phyloP scores from a whole-genome alignment of 2,329 filamentous ascomycete genomes.

The Fusarium sulawesiense region DNA sequence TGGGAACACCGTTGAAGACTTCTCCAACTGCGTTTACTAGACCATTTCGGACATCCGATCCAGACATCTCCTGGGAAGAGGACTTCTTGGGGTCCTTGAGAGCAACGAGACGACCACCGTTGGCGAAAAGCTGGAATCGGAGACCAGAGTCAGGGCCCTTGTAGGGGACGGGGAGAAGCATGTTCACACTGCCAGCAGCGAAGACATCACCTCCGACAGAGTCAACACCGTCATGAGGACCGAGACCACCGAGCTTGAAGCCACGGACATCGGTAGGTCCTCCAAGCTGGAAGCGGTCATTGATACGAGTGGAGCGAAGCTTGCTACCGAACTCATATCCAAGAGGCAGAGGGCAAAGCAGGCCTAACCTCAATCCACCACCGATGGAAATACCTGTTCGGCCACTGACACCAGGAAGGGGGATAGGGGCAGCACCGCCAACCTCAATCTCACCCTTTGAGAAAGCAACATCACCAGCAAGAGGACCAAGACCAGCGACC shows the following conservation, averaged over 20 bases:
- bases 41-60: conserved; percentile 61
- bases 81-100: conserved; percentile 70
- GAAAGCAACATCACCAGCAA: conserved; percentile 92
- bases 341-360: conserved; percentile 83
- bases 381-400: conserved; percentile 85
- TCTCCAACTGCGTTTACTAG: conserved; percentile 74
- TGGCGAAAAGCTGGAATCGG: conserved; percentile 89
- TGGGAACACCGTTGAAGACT: conserved; percentile 80
- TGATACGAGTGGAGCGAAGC: conserved; percentile 79
- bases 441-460: conserved; percentile 91
- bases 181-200: conserved; percentile 86
- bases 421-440: conserved; percentile 78
- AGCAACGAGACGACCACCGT: conserved; percentile 85
- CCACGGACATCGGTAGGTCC: conserved; percentile 95
- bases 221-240: conserved; percentile 86
- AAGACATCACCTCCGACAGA: conserved; percentile 92
- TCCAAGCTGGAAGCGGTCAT: conserved; percentile 94
- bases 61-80: conserved; percentile 53
- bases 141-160: conserved; percentile 86
- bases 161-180: conserved; percentile 86
- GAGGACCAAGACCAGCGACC: conserved; percentile 84
- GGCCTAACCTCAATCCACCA: conserved; percentile 81
- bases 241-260: conserved; percentile 89
- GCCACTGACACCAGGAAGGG: conserved; percentile 74
- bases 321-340: conserved; percentile 63